Evolutionary conservation across 768 basidiomycete genomes (phyloP).

Genomic region (Strobilomyces confusus): DNA sequence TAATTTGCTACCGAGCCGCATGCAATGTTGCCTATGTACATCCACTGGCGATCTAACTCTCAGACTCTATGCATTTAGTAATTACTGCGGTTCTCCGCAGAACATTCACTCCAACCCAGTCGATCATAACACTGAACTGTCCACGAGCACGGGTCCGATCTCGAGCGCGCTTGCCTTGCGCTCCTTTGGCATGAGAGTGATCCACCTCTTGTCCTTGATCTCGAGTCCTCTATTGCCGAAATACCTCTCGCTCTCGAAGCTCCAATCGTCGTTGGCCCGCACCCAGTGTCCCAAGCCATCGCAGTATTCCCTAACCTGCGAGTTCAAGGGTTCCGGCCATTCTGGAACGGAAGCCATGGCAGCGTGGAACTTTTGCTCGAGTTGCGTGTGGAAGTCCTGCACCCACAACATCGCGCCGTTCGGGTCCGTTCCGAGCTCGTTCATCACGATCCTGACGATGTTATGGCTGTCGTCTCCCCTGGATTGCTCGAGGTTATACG

Average conservation of each 20-base stretch:
- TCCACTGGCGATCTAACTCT: not conserved
- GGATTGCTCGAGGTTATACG: conserved; percentile 34
- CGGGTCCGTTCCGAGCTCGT: conserved; percentile 25
- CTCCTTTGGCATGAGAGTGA: conserved; percentile 3
- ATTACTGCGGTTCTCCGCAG: not conserved
- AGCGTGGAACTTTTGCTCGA: conserved; percentile 5
- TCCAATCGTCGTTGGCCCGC: conserved; percentile 4
- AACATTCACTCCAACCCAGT: not conserved
- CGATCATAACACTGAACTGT: not conserved
- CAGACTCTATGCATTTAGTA: not conserved
- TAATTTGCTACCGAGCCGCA: too few relatives aligned
- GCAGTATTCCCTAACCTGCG: conserved; percentile 39
- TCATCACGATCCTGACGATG: conserved; percentile 49
- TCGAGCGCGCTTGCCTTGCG: not conserved
- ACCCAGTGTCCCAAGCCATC: conserved; percentile 51
- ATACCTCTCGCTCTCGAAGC: conserved; percentile 8
- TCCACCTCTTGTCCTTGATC: conserved; percentile 8
- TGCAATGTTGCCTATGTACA: not conserved
- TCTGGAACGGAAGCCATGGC: conserved; percentile 31
- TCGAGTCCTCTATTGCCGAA: conserved; percentile 3
- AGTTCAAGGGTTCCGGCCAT: conserved; percentile 41
- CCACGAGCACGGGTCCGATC: conserved; percentile 3
- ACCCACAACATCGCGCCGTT: conserved; percentile 17
- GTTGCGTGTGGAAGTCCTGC: conserved; percentile 5
- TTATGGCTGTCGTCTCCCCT: conserved; percentile 31